Conservation (phyloP, 2,329 filamentous ascomycete species). For the Ceratocystis diversiconidia region DNA sequence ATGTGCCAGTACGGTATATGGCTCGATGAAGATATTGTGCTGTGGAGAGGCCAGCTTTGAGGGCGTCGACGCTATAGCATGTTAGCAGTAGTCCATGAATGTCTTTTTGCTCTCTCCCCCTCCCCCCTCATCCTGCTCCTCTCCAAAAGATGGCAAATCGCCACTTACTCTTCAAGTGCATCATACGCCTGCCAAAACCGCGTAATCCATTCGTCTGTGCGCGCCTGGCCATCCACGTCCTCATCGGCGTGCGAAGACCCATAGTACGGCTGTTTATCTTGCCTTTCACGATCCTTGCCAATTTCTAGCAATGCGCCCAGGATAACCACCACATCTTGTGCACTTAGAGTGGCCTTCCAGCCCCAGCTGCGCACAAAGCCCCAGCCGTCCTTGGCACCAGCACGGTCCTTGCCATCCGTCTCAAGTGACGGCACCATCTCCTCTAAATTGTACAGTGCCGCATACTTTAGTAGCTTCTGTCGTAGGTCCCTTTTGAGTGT, state of each 20-base stretch:
- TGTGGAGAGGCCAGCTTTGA: slow-evolving; percentile 62
- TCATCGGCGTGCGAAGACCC: slow-evolving; percentile 25
- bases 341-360: slow-evolving; percentile 86
- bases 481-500: slow-evolving; percentile 79
- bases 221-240: slow-evolving; percentile 35
- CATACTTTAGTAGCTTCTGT: slow-evolving; percentile 77
- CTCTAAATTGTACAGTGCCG: slow-evolving; percentile 83
- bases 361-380: slow-evolving; percentile 96
- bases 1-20: slow-evolving; percentile 84
- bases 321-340: slow-evolving; percentile 86
- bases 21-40: slow-evolving; percentile 84
- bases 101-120: neutral
- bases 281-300: slow-evolving; percentile 41
- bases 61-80: slow-evolving; percentile 50
- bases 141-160: neutral
- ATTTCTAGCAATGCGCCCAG: slow-evolving; percentile 88
- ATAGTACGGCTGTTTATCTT: slow-evolving; percentile 19
- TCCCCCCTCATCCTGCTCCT: slow-evolving; percentile 18
- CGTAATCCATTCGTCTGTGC: slow-evolving; percentile 49
- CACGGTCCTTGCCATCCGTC: slow-evolving; percentile 53
- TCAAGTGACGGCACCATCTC: slow-evolving; percentile 74
- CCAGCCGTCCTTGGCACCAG: slow-evolving; percentile 76
- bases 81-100: slow-evolving; percentile 36
- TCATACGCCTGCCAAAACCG: slow-evolving; percentile 62
- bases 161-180: slow-evolving; percentile 50